Percentiles rank a stretch among this genome's conserved stretches.
Evolutionary conservation across 2,329 filamentous ascomycete genomes (phyloP).

Genomic region (Stagonosporopsis cucurbitacearum): DNA sequence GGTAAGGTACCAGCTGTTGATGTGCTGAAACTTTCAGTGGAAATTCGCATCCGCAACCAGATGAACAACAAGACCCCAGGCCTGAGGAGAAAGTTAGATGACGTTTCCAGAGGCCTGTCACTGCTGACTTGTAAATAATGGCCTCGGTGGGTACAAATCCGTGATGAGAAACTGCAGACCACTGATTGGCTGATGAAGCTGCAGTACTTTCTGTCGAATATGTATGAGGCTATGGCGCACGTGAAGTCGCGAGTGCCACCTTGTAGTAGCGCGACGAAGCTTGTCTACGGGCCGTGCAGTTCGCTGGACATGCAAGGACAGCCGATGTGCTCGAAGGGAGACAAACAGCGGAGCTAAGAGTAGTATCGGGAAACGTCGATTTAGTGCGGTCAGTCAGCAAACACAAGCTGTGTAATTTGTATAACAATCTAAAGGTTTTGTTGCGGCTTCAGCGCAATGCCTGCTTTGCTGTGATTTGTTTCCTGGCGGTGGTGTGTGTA

Average conservation of each 20-base stretch:
- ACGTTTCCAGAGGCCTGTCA: background rate
- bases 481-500: constrained; percentile 12
- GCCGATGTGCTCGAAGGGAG: constrained; percentile 2
- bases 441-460: constrained; percentile 7
- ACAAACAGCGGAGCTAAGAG: constrained; percentile 2
- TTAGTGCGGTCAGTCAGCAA: constrained; percentile 4
- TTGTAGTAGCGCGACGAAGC: constrained; percentile 14
- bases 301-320: constrained; percentile 7
- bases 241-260: constrained; percentile 29
- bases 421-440: background rate
- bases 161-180: constrained; percentile 46
- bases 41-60: background rate
- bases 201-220: constrained; percentile 27
- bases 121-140: constrained; percentile 13
- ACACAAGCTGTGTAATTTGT: background rate
- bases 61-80: background rate
- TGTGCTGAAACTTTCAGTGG: constrained; percentile 3
- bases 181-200: constrained; percentile 37
- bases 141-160: constrained; percentile 8
- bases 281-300: constrained; percentile 14
- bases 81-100: background rate
- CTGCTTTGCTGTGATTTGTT: constrained; percentile 14
- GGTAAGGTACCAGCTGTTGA: background rate
- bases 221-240: constrained; percentile 26
- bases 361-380: constrained; percentile 19